Evolutionary conservation across 345 rosid species (phyloP).

Genomic region (Rhizophora mangle): DNA sequence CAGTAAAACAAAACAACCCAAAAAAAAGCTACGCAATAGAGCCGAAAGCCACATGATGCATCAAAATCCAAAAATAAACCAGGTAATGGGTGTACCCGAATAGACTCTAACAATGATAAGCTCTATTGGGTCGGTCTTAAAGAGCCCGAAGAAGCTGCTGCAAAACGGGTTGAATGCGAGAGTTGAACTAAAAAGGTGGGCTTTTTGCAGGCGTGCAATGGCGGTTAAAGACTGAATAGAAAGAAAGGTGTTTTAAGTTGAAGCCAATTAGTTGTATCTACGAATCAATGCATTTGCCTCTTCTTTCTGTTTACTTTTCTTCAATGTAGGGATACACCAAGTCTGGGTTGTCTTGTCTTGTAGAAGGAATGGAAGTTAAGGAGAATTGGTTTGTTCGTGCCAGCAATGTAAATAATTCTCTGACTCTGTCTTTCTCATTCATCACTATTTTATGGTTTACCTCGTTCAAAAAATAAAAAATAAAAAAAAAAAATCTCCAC

Average conservation of each 20-base stretch:
- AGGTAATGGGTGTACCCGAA: slow-evolving; percentile 20
- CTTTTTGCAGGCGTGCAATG: slow-evolving; percentile 5
- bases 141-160: not conserved
- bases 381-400: not conserved
- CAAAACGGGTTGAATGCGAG: not conserved
- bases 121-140: not conserved
- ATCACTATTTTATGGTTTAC: not conserved
- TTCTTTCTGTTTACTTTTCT: not conserved
- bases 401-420: not conserved
- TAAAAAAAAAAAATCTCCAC: too few relatives aligned
- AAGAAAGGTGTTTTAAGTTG: slow-evolving; percentile 4
- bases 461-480: not conserved
- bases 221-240: slow-evolving; percentile 7
- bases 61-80: slow-evolving; percentile 1
- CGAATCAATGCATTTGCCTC: not conserved
- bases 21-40: not conserved
- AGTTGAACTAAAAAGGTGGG: not conserved
- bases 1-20: not conserved
- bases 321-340: not conserved
- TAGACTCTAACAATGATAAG: not conserved
- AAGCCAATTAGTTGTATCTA: slow-evolving; percentile 2
- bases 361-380: not conserved
- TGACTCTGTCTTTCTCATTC: not conserved
- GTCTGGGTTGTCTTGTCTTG: not conserved
- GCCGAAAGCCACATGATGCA: not conserved